Base-by-base conservation (phyloP, 2,329 filamentous ascomycete genomes). In the Stachybotrys echinatus region DNA sequence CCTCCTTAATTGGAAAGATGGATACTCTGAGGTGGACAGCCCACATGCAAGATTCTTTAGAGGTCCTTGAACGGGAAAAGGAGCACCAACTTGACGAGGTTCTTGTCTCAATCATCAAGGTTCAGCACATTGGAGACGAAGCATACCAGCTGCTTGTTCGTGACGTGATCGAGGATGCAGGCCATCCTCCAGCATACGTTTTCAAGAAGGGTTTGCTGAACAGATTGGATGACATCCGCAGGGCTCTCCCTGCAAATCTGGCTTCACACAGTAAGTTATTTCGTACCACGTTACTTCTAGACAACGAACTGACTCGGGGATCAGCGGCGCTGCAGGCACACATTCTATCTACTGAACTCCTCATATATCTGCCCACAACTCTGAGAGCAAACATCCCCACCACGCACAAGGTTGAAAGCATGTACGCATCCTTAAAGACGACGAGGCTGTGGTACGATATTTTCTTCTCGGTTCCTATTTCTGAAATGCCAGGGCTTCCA, bases 21-120 rank as follows among this genome's bases (percentile, higher is more conserved):
- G 79, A 83, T 48, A 58, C 72, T 2, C 65, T 85, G 45, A 70
- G 67, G 3, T 87, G 82, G 82, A 83, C 75, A 1, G 55, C 74
- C 2, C 74, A 82, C 47, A 75, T 85, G 69, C 80, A 83, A 23
- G 79, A 84, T 34, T 79, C 74, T 34, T 65, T 85, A 1, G 62
- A 70, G 5, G 54, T 70, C 2, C 64, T 86, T 0, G 65, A 69
- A 5, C 64, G 71, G 17, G 64, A 70, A 2, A 69, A 69, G 7
- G 76, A 83, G 49, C 68, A 68, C 21, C 65, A 72, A 0, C 70
- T 71, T 2, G 82, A 86, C 57, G 66, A 69, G 23, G 55, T 79
- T 2, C 66, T 85, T 1, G 60, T 58, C 3, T 48, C 63, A 1
- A 56, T 70, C 12, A 50, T 70, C 20, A 66, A 60, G 22, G 58